Conservation (phyloP, 2,329 filamentous ascomycete genomes). For the Aspergillus sp. region DNA sequence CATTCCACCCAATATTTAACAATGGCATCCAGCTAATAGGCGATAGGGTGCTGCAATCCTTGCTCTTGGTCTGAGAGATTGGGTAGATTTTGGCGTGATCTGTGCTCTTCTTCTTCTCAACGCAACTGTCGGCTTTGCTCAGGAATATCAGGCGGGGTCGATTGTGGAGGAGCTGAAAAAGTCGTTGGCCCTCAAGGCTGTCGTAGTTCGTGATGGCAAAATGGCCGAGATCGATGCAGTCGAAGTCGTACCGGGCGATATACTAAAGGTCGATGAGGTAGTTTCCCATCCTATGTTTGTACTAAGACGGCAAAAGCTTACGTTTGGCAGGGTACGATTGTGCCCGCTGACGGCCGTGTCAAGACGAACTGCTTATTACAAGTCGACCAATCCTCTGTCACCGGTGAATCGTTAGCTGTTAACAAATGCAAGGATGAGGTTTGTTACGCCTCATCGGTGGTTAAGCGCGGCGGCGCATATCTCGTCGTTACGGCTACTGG, state of each 20-base stretch:
- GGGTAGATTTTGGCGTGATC: slow-evolving; percentile 93
- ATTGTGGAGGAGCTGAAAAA: slow-evolving; percentile 92
- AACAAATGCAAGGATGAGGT: slow-evolving; percentile 81
- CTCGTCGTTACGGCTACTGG: slow-evolving; percentile 80
- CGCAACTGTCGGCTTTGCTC: slow-evolving; percentile 80
- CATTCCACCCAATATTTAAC: background rate
- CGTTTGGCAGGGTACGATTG: slow-evolving; percentile 68
- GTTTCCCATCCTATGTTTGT: background rate
- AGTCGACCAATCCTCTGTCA: slow-evolving; percentile 89
- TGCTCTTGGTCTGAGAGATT: slow-evolving; percentile 80
- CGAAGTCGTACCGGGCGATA: slow-evolving; percentile 85
- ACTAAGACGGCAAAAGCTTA: slow-evolving; percentile 2
- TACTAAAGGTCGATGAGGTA: slow-evolving; percentile 80
- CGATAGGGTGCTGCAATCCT: slow-evolving; percentile 69
- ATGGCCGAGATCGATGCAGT: slow-evolving; percentile 78
- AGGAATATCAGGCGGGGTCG: slow-evolving; percentile 86
- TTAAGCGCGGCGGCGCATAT: slow-evolving; percentile 88
- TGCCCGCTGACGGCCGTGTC: slow-evolving; percentile 83
- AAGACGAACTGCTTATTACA: slow-evolving; percentile 82
- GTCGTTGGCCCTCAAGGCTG: slow-evolving; percentile 82
- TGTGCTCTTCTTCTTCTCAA: slow-evolving; percentile 81
- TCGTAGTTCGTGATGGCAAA: slow-evolving; percentile 77
- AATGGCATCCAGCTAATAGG: slow-evolving; percentile 6
- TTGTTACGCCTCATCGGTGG: slow-evolving; percentile 80
- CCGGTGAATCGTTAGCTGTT: slow-evolving; percentile 86